Evolutionary conservation across 306 rosid species (phyloP).

Genomic region (Cucumis cinereus): DNA sequence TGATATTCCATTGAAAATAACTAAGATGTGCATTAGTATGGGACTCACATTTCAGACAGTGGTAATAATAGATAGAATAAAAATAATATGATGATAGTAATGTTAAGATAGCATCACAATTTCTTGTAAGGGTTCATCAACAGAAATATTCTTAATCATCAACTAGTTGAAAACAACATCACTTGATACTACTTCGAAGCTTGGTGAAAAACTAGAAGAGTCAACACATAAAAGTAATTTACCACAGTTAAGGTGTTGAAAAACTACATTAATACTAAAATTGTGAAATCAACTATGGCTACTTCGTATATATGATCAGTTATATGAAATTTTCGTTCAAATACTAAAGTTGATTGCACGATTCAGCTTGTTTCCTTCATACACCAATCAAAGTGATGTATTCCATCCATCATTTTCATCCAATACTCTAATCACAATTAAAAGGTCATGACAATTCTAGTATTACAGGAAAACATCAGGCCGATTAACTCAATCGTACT

Average conservation of each 20-base stretch:
- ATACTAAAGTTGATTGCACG: neutral
- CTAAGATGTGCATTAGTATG: neutral
- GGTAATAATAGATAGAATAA: neutral
- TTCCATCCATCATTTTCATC: neutral
- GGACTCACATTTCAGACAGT: neutral
- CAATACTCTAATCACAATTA: neutral
- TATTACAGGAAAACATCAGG: neutral
- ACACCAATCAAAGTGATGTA: neutral
- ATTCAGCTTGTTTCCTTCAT: neutral
- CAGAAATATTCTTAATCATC: neutral
- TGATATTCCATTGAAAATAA: neutral
- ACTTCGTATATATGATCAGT: neutral
- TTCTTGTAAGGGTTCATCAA: neutral
- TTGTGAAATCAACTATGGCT: neutral
- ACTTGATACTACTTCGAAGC: neutral
- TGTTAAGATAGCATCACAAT: neutral
- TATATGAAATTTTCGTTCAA: neutral
- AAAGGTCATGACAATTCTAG: neutral
- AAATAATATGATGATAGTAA: neutral
- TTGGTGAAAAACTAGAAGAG: neutral
- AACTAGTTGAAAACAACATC: neutral
- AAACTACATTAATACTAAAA: neutral
- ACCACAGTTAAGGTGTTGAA: neutral
- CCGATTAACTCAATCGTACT: neutral
- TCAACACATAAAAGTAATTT: neutral